A percentile compares a stretch with the other conserved stretches of the same genome.
Conservation (phyloP, 768 basidiomycete species). For the Lentinus tigrinus region DNA sequence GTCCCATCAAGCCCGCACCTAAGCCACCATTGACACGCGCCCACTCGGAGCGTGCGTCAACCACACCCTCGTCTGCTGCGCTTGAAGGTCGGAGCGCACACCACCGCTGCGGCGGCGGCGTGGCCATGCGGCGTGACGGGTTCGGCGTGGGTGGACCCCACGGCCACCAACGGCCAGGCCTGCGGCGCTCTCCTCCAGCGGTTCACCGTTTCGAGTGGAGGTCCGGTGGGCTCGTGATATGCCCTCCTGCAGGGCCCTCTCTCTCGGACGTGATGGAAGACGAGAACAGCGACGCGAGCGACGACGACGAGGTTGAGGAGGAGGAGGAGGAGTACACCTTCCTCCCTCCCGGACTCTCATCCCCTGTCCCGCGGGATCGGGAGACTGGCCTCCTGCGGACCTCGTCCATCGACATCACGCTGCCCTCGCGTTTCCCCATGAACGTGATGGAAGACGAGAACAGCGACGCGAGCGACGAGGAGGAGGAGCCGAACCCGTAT, state of each 20-base stretch:
- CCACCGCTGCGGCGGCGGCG: background rate
- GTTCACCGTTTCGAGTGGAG: too few relatives aligned
- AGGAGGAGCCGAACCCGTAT: background rate
- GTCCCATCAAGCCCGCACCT: background rate
- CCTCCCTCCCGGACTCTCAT: constrained; percentile 12
- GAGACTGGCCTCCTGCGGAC: background rate
- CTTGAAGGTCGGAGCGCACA: too few relatives aligned
- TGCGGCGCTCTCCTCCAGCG: background rate
- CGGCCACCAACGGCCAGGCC: too few relatives aligned
- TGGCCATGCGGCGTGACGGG: background rate
- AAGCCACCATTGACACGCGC: background rate
- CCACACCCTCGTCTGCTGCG: background rate
- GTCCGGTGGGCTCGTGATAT: too few relatives aligned
- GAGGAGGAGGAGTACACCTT: background rate
- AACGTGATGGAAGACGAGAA: constrained; percentile 2
- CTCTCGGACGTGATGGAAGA: constrained; percentile 4
- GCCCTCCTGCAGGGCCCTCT: background rate
- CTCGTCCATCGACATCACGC: background rate
- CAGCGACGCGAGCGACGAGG: background rate
- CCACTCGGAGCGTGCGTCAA: background rate
- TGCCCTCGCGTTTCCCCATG: background rate
- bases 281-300: background rate
- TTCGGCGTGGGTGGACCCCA: background rate
- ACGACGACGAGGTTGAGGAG: background rate
- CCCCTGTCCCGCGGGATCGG: background rate